Base-by-base conservation (phyloP, 805 yeast genomes). In the Metschnikowia drakensbergensis region DNA sequence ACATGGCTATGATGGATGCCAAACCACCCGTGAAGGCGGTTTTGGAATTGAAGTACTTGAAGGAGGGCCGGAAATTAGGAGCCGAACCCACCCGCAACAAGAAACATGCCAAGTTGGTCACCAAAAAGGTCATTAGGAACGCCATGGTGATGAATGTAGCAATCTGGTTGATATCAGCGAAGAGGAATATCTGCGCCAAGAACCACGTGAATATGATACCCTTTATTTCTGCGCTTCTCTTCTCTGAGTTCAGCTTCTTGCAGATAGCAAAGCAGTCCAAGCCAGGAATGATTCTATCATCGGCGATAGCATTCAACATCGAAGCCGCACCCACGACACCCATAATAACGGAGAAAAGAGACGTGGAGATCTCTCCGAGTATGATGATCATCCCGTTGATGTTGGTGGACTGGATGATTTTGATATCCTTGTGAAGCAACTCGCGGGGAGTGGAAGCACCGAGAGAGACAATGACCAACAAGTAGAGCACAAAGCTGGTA, bases 111-210 rank as follows among this genome's bases (percentile, higher is more conserved):
- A 92, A 66, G 60, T 94, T 94, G 32, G 96, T 90, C 2, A 92
- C 96, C 42, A 92, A 84, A 60, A 94, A 94, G 0, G 99, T 94
- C 94, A 92, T 88, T 45, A 94, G 73, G 60, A 90, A 92, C 0
- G 99, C 96, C 97, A 95, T 90, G 1, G 98, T 92, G 52, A 94
- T 92, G 59, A 90, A 84, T 0, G 95, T 86, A 2, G 99, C 99
- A 65, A 94, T 90, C 64, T 86, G 88, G 67, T 94, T 92, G 53
- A 94, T 86, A 62, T 94, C 95, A 0, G 96, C 88, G 61, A 94
- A 82, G 37, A 94, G 72, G 53, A 95, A 92, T 5, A 86, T 52
- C 60, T 94, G 99, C 7, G 96, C 86, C 30, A 94, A 61, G 2
- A 82, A 50, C 87, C 96, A 94, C 0, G 97, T 87, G 46, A 85